Conservation (phyloP, 345 rosid genomes). For the Turnera subulata region DNA sequence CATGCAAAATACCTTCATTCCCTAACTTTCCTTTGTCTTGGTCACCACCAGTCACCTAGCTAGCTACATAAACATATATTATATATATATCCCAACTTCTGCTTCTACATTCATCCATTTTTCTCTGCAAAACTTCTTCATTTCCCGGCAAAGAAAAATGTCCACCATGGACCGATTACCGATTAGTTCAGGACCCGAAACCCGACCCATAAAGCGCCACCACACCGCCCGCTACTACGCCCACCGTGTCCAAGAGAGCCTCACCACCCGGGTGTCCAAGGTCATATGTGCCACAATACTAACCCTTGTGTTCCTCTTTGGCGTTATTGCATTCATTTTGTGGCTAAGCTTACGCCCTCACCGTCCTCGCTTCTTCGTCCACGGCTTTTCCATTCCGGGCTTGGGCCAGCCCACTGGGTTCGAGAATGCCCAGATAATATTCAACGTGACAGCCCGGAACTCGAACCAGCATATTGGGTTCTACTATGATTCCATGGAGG, state of each 20-base stretch:
- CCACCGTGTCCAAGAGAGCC: conserved; percentile 61
- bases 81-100: not conserved
- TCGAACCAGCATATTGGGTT: conserved; percentile 62
- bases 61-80: conserved; percentile 4
- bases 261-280: conserved; percentile 52
- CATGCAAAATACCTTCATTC: not conserved
- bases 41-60: not conserved
- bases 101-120: not conserved
- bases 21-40: not conserved
- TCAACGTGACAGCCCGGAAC: conserved; percentile 68
- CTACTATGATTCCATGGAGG: conserved; percentile 50
- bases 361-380: conserved; percentile 58
- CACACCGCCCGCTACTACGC: conserved; percentile 41
- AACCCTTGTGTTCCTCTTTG: conserved; percentile 41
- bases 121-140: not conserved
- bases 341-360: conserved; percentile 92
- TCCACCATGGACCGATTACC: conserved; percentile 2
- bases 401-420: conserved; percentile 42
- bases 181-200: not conserved
- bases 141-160: conserved; percentile 3
- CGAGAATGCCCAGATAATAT: conserved; percentile 46
- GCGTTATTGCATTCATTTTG: conserved; percentile 49
- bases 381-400: conserved; percentile 47
- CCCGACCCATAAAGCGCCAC: conserved; percentile 26
- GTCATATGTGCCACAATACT: conserved; percentile 52